Conservation (phyloP, 2,329 filamentous ascomycete species). For the Pseudogymnoascus verrucosus region DNA sequence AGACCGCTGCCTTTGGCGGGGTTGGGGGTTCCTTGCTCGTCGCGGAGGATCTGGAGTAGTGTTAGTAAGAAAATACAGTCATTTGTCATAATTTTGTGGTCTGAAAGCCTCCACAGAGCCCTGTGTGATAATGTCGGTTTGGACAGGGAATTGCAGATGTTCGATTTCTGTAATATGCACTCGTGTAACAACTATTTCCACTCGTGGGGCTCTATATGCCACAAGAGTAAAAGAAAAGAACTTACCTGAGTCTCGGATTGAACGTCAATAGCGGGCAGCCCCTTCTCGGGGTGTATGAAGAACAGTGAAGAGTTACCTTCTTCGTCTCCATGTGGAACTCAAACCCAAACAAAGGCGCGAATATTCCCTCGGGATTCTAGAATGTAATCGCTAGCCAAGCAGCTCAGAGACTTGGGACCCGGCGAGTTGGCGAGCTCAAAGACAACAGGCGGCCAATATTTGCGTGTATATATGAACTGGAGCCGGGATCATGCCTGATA, state of each 20-base stretch:
- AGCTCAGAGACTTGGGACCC: neutral
- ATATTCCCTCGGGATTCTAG: neutral
- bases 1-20: neutral
- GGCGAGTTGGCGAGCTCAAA: neutral
- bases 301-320: neutral
- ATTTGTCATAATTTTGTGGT: neutral
- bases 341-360: neutral
- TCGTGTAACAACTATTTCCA: neutral
- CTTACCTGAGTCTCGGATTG: neutral
- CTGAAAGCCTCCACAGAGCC: neutral
- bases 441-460: neutral
- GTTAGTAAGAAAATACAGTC: slow-evolving; percentile 20
- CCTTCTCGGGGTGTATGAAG: neutral
- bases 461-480: neutral
- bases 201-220: no score
- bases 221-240: neutral
- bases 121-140: neutral
- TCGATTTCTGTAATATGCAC: neutral
- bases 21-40: neutral
- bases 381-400: neutral
- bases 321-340: neutral
- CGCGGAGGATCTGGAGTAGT: neutral
- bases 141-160: neutral
- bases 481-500: neutral
- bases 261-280: no score